Base-by-base conservation (phyloP, 495 filamentous ascomycete genomes). In the Trypethelium eluteriae region DNA sequence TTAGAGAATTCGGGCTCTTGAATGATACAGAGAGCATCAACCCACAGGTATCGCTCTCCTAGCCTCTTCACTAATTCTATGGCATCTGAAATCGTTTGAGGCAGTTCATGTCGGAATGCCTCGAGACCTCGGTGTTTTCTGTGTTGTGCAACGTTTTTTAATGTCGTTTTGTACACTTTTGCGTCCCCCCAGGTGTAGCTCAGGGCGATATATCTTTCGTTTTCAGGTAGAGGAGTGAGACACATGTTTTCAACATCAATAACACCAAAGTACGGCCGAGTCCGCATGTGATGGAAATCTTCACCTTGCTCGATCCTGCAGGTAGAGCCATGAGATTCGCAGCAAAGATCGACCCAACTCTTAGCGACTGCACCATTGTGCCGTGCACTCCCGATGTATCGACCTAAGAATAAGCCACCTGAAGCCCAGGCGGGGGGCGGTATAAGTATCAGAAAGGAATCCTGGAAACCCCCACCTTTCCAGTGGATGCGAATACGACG, bases 21-120 rank as follows among this genome's bases (percentile, higher is more conserved):
- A 1, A 67, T 36, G 14, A 67, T 65, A 34, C 65, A 67, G 32
- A 67, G 36, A 34, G 9, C 18, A 36, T 67, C 65, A 39, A 67
- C 38, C 65, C 65, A 67, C 2, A 67, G 1, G 38, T 39, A 67
- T 34, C 39, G 35, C 16, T 65, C 18, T 16, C 62, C 39, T 16
- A 67, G 12, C 7, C 39, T 34, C 39, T 64, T 34, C 10, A 50
- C 65, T 3, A 67, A 32, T 0, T 32, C 41, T 4, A 67, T 63
- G 11, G 65, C 53, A 46, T 67, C 59, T 35, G 64, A n/a, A 11
- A 67, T 62, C 9, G 59, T 47, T 36, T 41, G n/a, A 9, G 65
- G 65, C 18, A 67, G 36, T 7, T 38, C n/a, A 39, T 14, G n/a
- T 53, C 49, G 9, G 18, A 53, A 16, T 16, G 9, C n/a, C n/a